Percentiles rank a stretch among this genome's conserved stretches.
phyloP scores from a whole-genome alignment of 805 yeast species.

The Priceomyces haplophilus region DNA sequence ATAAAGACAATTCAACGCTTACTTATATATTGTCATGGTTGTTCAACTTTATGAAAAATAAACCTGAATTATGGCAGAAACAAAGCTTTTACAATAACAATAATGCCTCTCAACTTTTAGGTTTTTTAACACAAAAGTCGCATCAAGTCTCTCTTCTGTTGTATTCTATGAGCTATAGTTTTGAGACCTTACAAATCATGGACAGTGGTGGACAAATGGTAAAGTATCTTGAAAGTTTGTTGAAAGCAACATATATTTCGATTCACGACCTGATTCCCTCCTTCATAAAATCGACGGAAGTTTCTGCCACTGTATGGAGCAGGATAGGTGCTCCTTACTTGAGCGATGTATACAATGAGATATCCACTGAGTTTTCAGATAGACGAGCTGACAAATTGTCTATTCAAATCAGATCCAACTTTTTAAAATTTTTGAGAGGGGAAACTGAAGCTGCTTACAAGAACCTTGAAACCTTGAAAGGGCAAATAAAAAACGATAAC shows the following conservation, averaged over 20 bases:
- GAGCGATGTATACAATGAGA: slow-evolving; percentile 45
- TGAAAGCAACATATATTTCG: slow-evolving; percentile 54
- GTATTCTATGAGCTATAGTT: slow-evolving; percentile 62
- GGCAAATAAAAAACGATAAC: slow-evolving; percentile 23
- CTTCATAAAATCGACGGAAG: slow-evolving; percentile 46
- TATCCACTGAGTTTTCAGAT: slow-evolving; percentile 42
- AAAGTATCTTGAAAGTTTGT: slow-evolving; percentile 51
- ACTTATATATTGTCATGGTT: slow-evolving; percentile 74
- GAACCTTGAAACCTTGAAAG: slow-evolving; percentile 30
- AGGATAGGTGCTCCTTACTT: slow-evolving; percentile 49
- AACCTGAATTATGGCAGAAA: slow-evolving; percentile 53
- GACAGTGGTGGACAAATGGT: slow-evolving; percentile 48
- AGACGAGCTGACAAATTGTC: slow-evolving; percentile 40
- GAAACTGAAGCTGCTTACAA: slow-evolving; percentile 38
- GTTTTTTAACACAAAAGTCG: slow-evolving; percentile 56
- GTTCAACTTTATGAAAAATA: slow-evolving; percentile 61
- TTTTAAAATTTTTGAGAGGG: slow-evolving; percentile 35
- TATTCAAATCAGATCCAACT: slow-evolving; percentile 38
- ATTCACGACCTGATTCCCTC: slow-evolving; percentile 44
- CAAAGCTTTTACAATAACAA: slow-evolving; percentile 44
- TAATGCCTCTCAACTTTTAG: slow-evolving; percentile 63
- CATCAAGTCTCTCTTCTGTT: slow-evolving; percentile 46
- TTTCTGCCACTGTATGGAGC: slow-evolving; percentile 48
- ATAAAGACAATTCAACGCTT: slow-evolving; percentile 69
- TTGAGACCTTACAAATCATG: slow-evolving; percentile 56